Evolutionary conservation across 768 basidiomycete genomes (phyloP).

Genomic region (Panaeolus cyanescens): DNA sequence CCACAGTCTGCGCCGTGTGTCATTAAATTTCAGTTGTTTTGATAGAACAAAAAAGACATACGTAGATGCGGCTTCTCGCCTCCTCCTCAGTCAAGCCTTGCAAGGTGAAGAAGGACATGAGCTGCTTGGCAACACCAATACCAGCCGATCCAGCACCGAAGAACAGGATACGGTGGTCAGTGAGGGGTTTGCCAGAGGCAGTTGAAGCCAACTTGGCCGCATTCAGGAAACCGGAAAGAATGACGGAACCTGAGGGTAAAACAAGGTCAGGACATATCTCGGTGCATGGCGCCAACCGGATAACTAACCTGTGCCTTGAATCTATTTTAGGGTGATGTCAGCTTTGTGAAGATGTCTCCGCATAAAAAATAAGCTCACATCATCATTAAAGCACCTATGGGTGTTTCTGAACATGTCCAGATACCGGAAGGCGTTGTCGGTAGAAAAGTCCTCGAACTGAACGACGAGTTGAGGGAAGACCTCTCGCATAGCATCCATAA

Average conservation of each 20-base stretch:
- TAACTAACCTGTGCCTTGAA: constrained; percentile 64
- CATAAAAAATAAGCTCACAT: constrained; percentile 44
- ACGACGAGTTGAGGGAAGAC: constrained; percentile 69
- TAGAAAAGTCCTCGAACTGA: constrained; percentile 81
- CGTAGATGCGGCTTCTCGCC: constrained; percentile 68
- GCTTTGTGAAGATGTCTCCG: background rate
- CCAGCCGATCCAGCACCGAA: constrained; percentile 91
- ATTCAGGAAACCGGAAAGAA: constrained; percentile 75
- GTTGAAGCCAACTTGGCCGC: constrained; percentile 63
- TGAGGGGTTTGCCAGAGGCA: constrained; percentile 54
- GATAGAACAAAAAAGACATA: constrained; percentile 29
- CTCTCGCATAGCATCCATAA: constrained; percentile 67
- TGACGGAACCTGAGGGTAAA: constrained; percentile 55
- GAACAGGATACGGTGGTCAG: constrained; percentile 83
- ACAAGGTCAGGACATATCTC: background rate
- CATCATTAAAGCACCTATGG: constrained; percentile 72
- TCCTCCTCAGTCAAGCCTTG: constrained; percentile 66
- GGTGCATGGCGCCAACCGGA: background rate
- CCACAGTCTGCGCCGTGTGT: constrained; percentile 70
- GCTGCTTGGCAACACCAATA: constrained; percentile 85
- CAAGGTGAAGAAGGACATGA: constrained; percentile 80
- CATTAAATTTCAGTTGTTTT: constrained; percentile 8
- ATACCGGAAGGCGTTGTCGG: constrained; percentile 77
- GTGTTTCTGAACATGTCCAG: constrained; percentile 60
- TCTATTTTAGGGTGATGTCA: constrained; percentile 32